Evolutionary conservation across 768 basidiomycete genomes (phyloP), one percentile per base, ranked within the genome.

Genomic region (Psilocybe azurescens): DNA sequence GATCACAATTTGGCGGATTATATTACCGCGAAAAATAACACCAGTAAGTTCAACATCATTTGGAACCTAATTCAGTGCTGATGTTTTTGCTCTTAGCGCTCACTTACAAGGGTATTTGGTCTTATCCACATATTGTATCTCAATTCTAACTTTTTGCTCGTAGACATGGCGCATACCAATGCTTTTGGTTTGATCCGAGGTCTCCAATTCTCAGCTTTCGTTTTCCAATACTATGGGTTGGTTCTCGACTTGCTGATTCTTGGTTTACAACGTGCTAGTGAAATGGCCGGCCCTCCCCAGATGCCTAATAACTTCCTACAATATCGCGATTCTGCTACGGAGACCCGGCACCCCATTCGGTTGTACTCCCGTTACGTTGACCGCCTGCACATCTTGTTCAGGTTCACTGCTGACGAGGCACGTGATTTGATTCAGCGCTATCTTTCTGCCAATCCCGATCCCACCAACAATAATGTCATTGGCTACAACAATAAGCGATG

Each of bases 1-100:
- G 97, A 99, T 70, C 97, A 99, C 83, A 99, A 99, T 74, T 74
- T 99, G 80, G 97, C 97, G 20, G 97, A 99, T 71, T 99, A 99
- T 74, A 99, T 98, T 72, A 99, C 97, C 3, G 93, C 95, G 18
- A 99, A 99, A 87, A 99, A 99, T 81, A 99, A 99, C 75, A 95
- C 93, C 0, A 85, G 86, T 84, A 58, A 52, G 80, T 66, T 24
- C 5, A 29, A 55, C 13, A 16, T 53, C 24, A 38, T 8, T 51
- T 52, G 30, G 2, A 3, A 38, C 16, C 1, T 16, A 38, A 47
- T 36, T 2, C 30, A 9, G n/a, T 32, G 32, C 9, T 29, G 14
- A 24, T 18, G 30, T 13, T 18, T 30, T 53, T 16, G 0, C 32
- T 61, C 60, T 13, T 64, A 80, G 91, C 92, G 6, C 74, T 96